Percentiles rank a stretch among this genome's conserved stretches.
Evolutionary conservation across 192 early-diverging fungal genomes (phyloP).

Genomic region (Phycomyces blakesleeanus): DNA sequence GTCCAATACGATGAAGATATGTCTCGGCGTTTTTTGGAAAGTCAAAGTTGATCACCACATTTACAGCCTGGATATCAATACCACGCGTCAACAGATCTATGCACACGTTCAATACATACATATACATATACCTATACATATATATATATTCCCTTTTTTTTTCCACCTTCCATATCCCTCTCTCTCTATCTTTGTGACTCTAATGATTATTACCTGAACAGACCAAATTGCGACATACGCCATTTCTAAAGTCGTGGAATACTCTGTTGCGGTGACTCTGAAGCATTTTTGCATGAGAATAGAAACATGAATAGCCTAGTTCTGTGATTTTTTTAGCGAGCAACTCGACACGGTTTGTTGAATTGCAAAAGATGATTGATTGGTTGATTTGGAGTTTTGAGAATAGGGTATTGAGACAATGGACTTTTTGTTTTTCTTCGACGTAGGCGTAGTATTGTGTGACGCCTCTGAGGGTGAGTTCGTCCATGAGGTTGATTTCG

Average conservation of each 20-base stretch:
- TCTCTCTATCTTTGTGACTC: too few species aligned
- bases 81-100: slow-evolving; percentile 93
- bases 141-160: background rate
- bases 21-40: slow-evolving; percentile 99
- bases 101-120: slow-evolving; percentile 14
- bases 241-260: slow-evolving; percentile 98
- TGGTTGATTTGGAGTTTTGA: slow-evolving; percentile 99
- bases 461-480: slow-evolving; percentile 94
- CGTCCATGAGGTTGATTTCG: slow-evolving; percentile 99
- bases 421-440: slow-evolving; percentile 98
- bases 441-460: slow-evolving; percentile 99
- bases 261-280: slow-evolving; percentile 98
- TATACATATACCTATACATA: background rate
- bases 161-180: too few species aligned
- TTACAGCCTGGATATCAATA: slow-evolving; percentile 99
- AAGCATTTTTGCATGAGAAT: slow-evolving; percentile 97
- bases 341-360: slow-evolving; percentile 96
- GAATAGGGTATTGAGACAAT: slow-evolving; percentile 90
- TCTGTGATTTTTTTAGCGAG: slow-evolving; percentile 99
- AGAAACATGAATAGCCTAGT: slow-evolving; percentile 98
- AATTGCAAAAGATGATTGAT: slow-evolving; percentile 99
- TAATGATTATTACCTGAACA: slow-evolving; percentile 83
- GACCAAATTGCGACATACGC: slow-evolving; percentile 95
- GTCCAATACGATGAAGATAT: slow-evolving; percentile 97
- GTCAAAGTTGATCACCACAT: slow-evolving; percentile 99